Base-by-base conservation (phyloP, 1,139 yeast genomes). In the Blastobotrys malaysiensis region DNA sequence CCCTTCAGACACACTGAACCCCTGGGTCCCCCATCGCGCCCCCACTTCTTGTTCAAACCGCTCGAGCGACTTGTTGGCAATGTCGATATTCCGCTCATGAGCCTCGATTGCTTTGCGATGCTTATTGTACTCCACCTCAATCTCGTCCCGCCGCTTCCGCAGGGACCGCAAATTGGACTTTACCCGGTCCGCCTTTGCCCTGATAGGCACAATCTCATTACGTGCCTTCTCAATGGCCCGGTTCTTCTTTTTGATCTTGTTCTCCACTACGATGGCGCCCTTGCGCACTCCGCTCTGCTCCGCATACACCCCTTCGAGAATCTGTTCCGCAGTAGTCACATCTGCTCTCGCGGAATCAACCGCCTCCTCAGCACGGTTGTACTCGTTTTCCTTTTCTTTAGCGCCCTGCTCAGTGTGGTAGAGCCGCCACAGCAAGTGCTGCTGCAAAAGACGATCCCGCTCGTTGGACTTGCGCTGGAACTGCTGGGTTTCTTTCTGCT, bases 401-500 rank as follows among this genome's bases (percentile, higher is more conserved):
- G 71, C 66, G 54, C 76, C 75, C 52, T 71, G 67, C 59, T 88
- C 88, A 58, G 83, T 76, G 63, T 87, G 91, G 64, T 76, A 87
- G 13, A 90, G 70, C 61, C 82, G 81, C 77, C 88, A 85, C 45
- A 91, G 69, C 49, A 83, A 77, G 31, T 78, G 79, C 21, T 75
- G 70, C 44, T 77, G 74, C 31, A 80, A 75, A 11, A 83, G 68
- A 11, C 77, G 73, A 9, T 71, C 73, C 53, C 76, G 61, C 44
- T 61, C 82, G 3, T 71, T 71, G 11, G 83, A 67, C 62, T 81
- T 83, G 45, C 73, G 70, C 60, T 84, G 87, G 65, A 84, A 90
- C 53, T 77, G 74, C 57, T 84, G 86, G 52, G 87, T 88, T 67
- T 88, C 95, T 6, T 73, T 75, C 63, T 85, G 77, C 66, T 90